Base-by-base conservation (phyloP, 2,329 filamentous ascomycete species). In the Stagonosporopsis cucurbitacearum region DNA sequence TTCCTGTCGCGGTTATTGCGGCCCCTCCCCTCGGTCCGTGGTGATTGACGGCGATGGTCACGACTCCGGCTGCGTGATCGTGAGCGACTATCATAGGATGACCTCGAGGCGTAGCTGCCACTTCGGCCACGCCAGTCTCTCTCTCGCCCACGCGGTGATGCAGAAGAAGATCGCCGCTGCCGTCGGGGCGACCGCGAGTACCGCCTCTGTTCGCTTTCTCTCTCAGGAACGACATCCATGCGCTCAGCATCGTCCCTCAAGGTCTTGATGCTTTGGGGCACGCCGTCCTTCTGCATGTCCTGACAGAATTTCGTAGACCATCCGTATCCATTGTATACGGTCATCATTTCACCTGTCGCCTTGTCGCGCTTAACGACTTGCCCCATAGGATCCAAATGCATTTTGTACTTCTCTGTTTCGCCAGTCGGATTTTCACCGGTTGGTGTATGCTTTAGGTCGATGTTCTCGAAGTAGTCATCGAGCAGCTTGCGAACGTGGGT, bases 261-360 rank as follows among this genome's bases (percentile, higher is more conserved):
- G 13, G 60, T 62, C 19, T 59, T 58, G 20, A 72, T 65, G 6
- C 44, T 63, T 30, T 66, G 58, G 9, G 70, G 69, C 7, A 69
- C 36, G 2, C 61, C 64, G 6, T 68, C 50, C n/a, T 63, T 64
- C 52, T 88, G 91, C 89, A 95, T 95, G 68, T 89, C 90, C 63
- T 91, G 82, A 71, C 91, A 96, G 64, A 96, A 95, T 1, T 80
- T 80, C 35, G 85, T 83, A 5, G 91, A 94, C 92, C 92, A 96
- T 58, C 92, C 92, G 70, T 96, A 96, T 73, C 96, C 96, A 0
- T 89, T 91, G 60, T 91, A 87, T 1, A 87, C 88, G 6, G 82
- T 81, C 6, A 87, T 71, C 2, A 88, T 77, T 2, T 89, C 85
- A 0, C 87, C 87, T 0, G 85, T 88, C n/a, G 85, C 77, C 62